Evolutionary conservation across 805 yeast genomes (phyloP), one percentile per base, ranked within the genome.

Genomic region (Yamadazyma tumulicola): DNA sequence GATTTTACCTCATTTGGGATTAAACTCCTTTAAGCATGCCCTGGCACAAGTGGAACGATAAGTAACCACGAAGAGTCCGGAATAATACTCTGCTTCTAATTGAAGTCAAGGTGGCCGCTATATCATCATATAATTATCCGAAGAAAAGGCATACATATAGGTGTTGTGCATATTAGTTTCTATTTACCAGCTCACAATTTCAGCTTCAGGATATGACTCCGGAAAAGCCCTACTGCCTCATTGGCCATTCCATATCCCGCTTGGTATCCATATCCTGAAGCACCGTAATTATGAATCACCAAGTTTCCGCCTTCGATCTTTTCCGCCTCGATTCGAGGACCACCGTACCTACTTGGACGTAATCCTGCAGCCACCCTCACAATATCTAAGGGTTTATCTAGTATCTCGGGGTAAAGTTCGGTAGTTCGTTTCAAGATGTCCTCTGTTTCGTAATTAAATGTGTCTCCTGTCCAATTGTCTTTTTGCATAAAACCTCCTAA

Each of bases 311-410:
- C 57, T 10, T 60, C 57, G 15, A 50, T 26, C 4, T 35, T 40
- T 46, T 80, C 83, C 27, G 57, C 54, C 49, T 82, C 93, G 24
- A 85, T 74, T 35, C 94, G 67, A 4, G 74, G 77, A 4, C 94
- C 94, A n/a, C 91, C 93, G 26, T 74, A 69, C 50, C 94, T 71
- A 24, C 80, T 68, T 4, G 95, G 95, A 43, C 95, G 71, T 29
- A 84, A 64, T 0, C 94, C 95, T 6, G 88, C 79, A 1, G 74
- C 84, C 25, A 76, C 80, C 34, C 85, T 69, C 7, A 81, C 32
- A 19, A 85, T 67, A 43, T 79, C 83, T 27, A 64, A 52, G 2
- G 62, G 59, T n/a, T 15, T 10, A 9, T 16, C 26, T 3, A 8
- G 18, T 9, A 27, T 7, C 12, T 25, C 19, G 21, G 84, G 85